These are phyloP conservation scores for Torrubiella hemipterigena DNA, from an alignment of 2,329 filamentous ascomycete species.

Conservation along the genomic window DNA sequence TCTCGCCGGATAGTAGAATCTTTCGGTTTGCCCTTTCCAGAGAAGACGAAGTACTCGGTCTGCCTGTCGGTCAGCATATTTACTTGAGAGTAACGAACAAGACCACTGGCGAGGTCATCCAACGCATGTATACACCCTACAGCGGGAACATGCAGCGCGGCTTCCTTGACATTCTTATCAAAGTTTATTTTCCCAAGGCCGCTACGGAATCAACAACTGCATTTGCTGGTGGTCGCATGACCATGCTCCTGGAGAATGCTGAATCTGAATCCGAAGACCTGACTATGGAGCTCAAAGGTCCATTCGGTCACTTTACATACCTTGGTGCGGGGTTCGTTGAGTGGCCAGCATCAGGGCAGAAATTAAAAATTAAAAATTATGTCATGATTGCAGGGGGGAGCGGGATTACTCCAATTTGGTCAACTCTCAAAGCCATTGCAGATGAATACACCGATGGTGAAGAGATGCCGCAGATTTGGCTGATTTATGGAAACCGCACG, in stretches of 20 bases:
- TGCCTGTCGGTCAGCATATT: slow-evolving; percentile 70
- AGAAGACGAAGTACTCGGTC: slow-evolving; percentile 50
- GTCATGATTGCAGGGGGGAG: neutral
- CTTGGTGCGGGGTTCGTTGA: neutral
- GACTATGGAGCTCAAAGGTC: neutral
- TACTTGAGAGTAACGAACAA: slow-evolving; percentile 63
- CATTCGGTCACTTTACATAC: neutral
- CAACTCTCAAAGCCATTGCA: neutral
- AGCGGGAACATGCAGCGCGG: slow-evolving; percentile 47
- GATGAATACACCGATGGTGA: neutral
- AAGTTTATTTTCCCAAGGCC: slow-evolving; percentile 53
- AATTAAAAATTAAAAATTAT: neutral
- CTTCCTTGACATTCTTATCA: slow-evolving; percentile 58
- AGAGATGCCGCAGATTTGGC: neutral
- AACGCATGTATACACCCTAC: slow-evolving; percentile 71
- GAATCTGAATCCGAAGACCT: neutral
- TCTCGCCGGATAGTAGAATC: slow-evolving; percentile 63
- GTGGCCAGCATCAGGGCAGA: neutral
- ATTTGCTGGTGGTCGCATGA: neutral
- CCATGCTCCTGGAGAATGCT: neutral
- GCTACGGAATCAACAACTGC: neutral
- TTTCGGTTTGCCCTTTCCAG: slow-evolving; percentile 69
- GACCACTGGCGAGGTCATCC: slow-evolving; percentile 42
- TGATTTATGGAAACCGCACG: neutral
- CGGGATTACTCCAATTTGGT: neutral